These are phyloP conservation scores for Tricholoma bakamatsutake DNA, from an alignment of 768 basidiomycete genomes.

Conservation along the genomic window DNA sequence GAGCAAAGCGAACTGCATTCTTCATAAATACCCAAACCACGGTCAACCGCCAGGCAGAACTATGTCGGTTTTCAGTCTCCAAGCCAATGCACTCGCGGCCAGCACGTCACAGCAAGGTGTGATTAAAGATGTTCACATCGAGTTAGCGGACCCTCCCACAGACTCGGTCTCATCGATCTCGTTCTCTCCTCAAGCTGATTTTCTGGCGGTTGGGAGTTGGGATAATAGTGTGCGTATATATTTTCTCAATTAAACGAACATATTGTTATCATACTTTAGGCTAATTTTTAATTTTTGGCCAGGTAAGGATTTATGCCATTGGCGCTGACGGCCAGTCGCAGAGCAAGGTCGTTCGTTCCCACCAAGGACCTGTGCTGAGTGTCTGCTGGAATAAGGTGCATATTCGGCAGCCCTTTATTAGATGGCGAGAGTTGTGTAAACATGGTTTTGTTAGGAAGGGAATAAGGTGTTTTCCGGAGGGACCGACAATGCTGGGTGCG, in stretches of 20 bases:
- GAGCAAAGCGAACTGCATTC: neutral
- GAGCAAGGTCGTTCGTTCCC: slow-evolving; percentile 85
- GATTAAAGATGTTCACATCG: slow-evolving; percentile 37
- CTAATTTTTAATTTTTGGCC: slow-evolving; percentile 4
- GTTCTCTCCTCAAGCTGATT: slow-evolving; percentile 79
- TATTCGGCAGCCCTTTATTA: neutral
- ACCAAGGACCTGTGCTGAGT: slow-evolving; percentile 85
- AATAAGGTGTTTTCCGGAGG: slow-evolving; percentile 89
- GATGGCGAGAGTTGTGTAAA: slow-evolving; percentile 1
- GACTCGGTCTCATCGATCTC: slow-evolving; percentile 83
- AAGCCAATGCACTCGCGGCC: neutral
- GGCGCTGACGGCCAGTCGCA: slow-evolving; percentile 71
- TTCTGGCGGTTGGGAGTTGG: slow-evolving; percentile 91
- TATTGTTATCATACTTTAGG: slow-evolving; percentile 9
- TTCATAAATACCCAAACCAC: neutral
- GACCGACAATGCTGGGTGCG: slow-evolving; percentile 88
- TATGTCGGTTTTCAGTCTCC: neutral
- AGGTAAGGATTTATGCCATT: slow-evolving; percentile 94
- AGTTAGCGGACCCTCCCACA: slow-evolving; percentile 69
- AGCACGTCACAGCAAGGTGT: neutral
- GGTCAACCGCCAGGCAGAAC: neutral
- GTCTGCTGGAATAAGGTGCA: slow-evolving; percentile 87
- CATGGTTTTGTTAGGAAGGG: slow-evolving; percentile 55
- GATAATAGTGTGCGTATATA: slow-evolving; percentile 70
- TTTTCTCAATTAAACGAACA: neutral